A percentile compares a stretch with the other conserved stretches of the same genome.
phyloP scores from a whole-genome alignment of 2,329 filamentous ascomycete genomes.

The Aspergillus novoparasiticus region DNA sequence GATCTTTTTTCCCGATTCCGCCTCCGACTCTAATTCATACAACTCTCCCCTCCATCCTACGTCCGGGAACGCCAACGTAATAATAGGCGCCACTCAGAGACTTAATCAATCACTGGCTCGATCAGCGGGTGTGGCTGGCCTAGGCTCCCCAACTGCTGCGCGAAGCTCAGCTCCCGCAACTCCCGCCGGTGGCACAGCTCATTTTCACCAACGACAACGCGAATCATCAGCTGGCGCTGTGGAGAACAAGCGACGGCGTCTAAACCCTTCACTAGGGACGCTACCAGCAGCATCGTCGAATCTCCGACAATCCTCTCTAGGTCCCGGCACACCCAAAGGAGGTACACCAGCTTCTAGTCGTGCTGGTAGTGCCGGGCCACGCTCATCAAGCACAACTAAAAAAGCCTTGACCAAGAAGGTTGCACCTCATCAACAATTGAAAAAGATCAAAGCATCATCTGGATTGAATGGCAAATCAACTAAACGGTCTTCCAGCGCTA shows the following conservation, averaged over 20 bases:
- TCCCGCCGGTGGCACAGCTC: conserved; percentile 41
- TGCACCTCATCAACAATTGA: conserved; percentile 56
- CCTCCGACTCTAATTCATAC: conserved; percentile 46
- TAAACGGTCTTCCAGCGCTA: conserved; percentile 47
- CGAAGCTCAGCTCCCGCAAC: conserved; percentile 50
- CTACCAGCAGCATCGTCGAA: conserved; percentile 58
- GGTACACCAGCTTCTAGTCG: conserved; percentile 56
- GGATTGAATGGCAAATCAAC: conserved; percentile 37
- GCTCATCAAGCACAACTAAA: conserved; percentile 42
- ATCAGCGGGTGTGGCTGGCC: conserved; percentile 39
- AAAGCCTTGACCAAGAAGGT: conserved; percentile 56
- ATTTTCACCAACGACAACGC: conserved; percentile 52
- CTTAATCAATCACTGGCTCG: conserved; percentile 44
- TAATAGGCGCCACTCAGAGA: conserved; percentile 55
- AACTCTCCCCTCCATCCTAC: conserved; percentile 55
- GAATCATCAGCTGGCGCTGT: conserved; percentile 58
- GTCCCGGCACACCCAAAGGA: conserved; percentile 65
- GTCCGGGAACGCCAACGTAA: conserved; percentile 57
- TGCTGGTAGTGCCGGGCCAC: conserved; percentile 62
- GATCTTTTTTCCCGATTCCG: conserved; percentile 52
- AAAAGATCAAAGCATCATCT: conserved; percentile 40
- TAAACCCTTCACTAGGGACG: conserved; percentile 55
- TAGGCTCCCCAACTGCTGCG: conserved; percentile 39
- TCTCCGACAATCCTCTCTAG: conserved; percentile 63
- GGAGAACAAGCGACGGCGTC: conserved; percentile 62